Conservation (phyloP, 768 basidiomycete genomes). For the Cyclocybe cylindracea region DNA sequence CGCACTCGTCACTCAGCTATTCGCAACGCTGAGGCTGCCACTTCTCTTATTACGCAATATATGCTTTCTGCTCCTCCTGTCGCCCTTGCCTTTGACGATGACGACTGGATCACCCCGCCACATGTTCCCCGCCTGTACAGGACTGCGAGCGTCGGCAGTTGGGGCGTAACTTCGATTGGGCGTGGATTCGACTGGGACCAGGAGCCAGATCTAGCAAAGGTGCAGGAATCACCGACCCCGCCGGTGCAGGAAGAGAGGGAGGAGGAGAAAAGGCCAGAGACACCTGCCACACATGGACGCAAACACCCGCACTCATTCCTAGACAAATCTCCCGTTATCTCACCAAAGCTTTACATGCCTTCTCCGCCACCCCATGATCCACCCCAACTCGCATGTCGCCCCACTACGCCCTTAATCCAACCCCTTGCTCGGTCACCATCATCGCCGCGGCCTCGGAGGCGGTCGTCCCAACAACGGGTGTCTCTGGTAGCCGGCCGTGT, state of each 20-base stretch:
- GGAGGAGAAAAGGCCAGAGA: slow-evolving; percentile 13
- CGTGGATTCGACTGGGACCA: slow-evolving; percentile 78
- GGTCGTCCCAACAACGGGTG: slow-evolving; percentile 84
- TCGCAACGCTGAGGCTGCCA: slow-evolving; percentile 15
- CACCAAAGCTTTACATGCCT: slow-evolving; percentile 22
- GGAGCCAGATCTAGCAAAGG: slow-evolving; percentile 14
- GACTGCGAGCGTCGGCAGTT: slow-evolving; percentile 73
- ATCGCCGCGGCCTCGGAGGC: slow-evolving; percentile 64
- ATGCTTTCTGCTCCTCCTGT: slow-evolving; percentile 65
- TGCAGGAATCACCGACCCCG: slow-evolving; percentile 13
- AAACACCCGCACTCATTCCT: slow-evolving; percentile 37
- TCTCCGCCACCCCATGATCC: slow-evolving; percentile 18
- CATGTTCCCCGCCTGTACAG: slow-evolving; percentile 53
- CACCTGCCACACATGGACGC: slow-evolving; percentile 31
- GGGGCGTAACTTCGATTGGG: slow-evolving; percentile 85
- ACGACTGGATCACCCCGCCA: slow-evolving; percentile 63
- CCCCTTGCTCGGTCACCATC: slow-evolving; percentile 50
- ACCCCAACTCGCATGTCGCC: slow-evolving; percentile 22
- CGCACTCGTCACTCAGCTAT: slow-evolving; percentile 14
- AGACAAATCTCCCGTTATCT: slow-evolving; percentile 33
- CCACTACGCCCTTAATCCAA: slow-evolving; percentile 27
- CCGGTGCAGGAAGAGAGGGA: slow-evolving; percentile 9
- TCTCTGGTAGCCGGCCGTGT: slow-evolving; percentile 84
- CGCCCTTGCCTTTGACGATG: slow-evolving; percentile 67
- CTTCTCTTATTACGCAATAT: slow-evolving; percentile 24